A percentile compares a stretch with the other conserved stretches of the same genome.
Evolutionary conservation across 208 protist species (phyloP).

Genomic region (Lotmaria passim): DNA sequence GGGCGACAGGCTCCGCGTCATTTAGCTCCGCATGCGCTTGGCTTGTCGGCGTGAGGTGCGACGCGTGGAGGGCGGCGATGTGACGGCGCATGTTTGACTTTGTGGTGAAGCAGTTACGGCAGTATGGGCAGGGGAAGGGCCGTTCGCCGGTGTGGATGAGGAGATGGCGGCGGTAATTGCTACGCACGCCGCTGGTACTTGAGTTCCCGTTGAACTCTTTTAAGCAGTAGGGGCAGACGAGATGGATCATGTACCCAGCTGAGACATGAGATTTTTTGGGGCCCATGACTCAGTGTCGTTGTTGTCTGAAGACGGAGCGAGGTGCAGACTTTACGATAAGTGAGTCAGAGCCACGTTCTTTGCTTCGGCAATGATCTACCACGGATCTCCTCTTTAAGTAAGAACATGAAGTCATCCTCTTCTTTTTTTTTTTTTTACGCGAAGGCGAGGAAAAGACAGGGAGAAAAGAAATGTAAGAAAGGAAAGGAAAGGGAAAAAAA

Average conservation of each 20-base stretch:
- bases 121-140: constrained; percentile 70
- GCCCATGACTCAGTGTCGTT: not conserved
- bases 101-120: constrained; percentile 65
- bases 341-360: too few relatives aligned
- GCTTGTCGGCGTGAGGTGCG: constrained; percentile 24
- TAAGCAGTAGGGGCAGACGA: constrained; percentile 66
- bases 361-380: too few relatives aligned
- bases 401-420: too few relatives aligned
- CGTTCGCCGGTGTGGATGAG: constrained; percentile 70
- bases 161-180: constrained; percentile 81
- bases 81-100: constrained; percentile 64
- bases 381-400: too few relatives aligned
- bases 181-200: constrained; percentile 64
- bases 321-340: too few relatives aligned
- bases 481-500: not conserved
- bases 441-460: too few relatives aligned
- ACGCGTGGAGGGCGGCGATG: constrained; percentile 41
- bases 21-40: not conserved
- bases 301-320: not conserved
- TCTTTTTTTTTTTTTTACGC: too few relatives aligned
- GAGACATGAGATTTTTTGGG: constrained; percentile 9
- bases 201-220: constrained; percentile 58
- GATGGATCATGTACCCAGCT: constrained; percentile 11
- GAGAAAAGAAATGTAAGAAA: not conserved
- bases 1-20: not conserved